These are phyloP conservation scores for Globisporangium megalacanthum DNA, from an alignment of 352 stramenopile genomes.

Conservation along the genomic window DNA sequence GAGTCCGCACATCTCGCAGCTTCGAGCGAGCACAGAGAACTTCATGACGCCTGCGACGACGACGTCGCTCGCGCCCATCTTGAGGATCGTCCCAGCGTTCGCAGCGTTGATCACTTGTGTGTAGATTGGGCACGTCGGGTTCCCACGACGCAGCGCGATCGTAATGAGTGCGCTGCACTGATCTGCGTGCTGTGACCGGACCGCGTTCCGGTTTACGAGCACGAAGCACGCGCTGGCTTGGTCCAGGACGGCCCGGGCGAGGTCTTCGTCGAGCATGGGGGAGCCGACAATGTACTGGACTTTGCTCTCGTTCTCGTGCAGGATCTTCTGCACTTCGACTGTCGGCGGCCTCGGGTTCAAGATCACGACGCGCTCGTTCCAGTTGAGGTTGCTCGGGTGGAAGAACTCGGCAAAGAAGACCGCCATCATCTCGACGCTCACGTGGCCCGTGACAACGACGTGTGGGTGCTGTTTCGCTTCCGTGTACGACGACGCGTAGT, in stretches of 20 bases:
- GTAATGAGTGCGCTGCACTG: slow-evolving; percentile 71
- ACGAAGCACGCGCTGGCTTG: slow-evolving; percentile 62
- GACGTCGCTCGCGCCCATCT: slow-evolving; percentile 72
- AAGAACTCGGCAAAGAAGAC: slow-evolving; percentile 85
- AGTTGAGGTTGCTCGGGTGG: slow-evolving; percentile 78
- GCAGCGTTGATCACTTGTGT: slow-evolving; percentile 67
- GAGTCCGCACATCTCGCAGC: slow-evolving; percentile 58
- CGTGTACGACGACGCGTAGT: slow-evolving; percentile 73
- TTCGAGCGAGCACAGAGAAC: slow-evolving; percentile 62
- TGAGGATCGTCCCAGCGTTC: slow-evolving; percentile 59
- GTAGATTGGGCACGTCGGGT: slow-evolving; percentile 69
- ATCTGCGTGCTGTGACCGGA: slow-evolving; percentile 51
- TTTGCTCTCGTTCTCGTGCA: slow-evolving; percentile 71
- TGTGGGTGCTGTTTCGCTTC: slow-evolving; percentile 71
- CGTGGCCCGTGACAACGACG: slow-evolving; percentile 66
- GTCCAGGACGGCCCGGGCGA: slow-evolving; percentile 50
- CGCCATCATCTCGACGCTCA: slow-evolving; percentile 54
- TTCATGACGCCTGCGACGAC: slow-evolving; percentile 67
- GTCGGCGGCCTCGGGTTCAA: slow-evolving; percentile 55
- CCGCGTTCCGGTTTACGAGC: slow-evolving; percentile 51
- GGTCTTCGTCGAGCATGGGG: slow-evolving; percentile 71
- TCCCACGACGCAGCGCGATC: slow-evolving; percentile 63
- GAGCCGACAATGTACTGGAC: slow-evolving; percentile 83
- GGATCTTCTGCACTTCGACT: slow-evolving; percentile 64
- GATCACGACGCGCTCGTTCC: slow-evolving; percentile 79